phyloP scores from a whole-genome alignment of 305 asterid species.

The Solanum hybrid region DNA sequence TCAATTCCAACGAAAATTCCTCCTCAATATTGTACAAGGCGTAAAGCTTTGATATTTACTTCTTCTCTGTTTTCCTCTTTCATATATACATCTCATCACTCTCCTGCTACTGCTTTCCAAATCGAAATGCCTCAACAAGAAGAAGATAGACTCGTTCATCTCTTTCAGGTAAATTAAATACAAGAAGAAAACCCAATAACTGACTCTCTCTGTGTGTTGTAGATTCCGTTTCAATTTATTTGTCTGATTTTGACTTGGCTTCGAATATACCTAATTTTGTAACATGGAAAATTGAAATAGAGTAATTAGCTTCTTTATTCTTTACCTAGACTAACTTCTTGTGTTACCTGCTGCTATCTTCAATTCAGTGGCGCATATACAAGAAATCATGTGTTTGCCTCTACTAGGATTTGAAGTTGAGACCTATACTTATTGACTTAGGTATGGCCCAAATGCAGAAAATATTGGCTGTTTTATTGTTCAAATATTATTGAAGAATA shows the following conservation, averaged over 20 bases:
- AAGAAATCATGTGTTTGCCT: neutral
- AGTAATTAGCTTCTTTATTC: no score
- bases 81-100: neutral
- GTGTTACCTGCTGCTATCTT: no score
- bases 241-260: neutral
- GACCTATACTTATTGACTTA: neutral
- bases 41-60: conserved; percentile 33
- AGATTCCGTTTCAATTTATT: neutral
- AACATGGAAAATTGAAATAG: no score
- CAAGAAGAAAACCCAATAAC: neutral
- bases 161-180: conserved; percentile 49
- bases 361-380: neutral
- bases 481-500: neutral
- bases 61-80: neutral
- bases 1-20: conserved; percentile 20
- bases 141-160: conserved; percentile 26
- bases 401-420: neutral
- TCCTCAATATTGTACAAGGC: conserved; percentile 22
- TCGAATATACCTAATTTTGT: no score
- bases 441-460: neutral
- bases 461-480: neutral
- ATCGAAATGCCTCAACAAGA: neutral
- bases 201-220: neutral
- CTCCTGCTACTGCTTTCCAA: neutral
- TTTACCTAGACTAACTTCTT: neutral